Base-by-base conservation (phyloP, 2,329 filamentous ascomycete genomes). In the Clonostachys byssicola region DNA sequence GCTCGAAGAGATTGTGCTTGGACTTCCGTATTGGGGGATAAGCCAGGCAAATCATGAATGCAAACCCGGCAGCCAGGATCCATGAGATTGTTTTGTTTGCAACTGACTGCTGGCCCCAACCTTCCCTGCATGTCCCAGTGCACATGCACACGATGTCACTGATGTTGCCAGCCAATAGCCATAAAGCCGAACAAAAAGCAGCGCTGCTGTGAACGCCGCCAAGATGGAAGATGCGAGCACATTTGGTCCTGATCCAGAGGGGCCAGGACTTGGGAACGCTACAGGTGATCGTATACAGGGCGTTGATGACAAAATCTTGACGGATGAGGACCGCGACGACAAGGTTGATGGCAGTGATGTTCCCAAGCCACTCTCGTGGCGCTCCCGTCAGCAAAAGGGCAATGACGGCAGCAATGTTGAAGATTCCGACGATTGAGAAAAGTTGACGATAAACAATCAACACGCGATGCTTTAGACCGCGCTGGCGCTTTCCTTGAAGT, bases 1-100 rank as follows among this genome's bases (percentile, higher is more conserved):
- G 63, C 64, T 89, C 85, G 59, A 87, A 89, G 46, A 72, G 65
- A 61, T 88, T 77, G 65, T 88, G 85, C 52, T 71, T 70, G 43
- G 70, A 74, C 49, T 68, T 65, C 12, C 85, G 79, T 49, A 88
- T 67, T 13, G 57, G 56, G 4, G 85, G 85, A 56, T 83, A 72
- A 2, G 85, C 81, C 40, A 80, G 75, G 43, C 67, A 60, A 46
- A 84, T 68, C 54, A 88, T 83, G 18, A 67, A 55, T 44, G 77
- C 47, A 51, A 86, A 70, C 44, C 86, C 66, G 5, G 67, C 56
- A 36, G 78, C 62, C 45, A 85, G 70, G 34, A 81, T 56, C 50
- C 75, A 80, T 18, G 75, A 71, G 16, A 84, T 59, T 10, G 70
- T 63, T 35, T 76, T 75, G 35, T 62, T 60, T 16, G 68, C 62